Percentiles rank a stretch among this genome's conserved stretches.
These are phyloP conservation scores for Lactarius hatsudake DNA, from an alignment of 768 basidiomycete species.

Conservation along the genomic window DNA sequence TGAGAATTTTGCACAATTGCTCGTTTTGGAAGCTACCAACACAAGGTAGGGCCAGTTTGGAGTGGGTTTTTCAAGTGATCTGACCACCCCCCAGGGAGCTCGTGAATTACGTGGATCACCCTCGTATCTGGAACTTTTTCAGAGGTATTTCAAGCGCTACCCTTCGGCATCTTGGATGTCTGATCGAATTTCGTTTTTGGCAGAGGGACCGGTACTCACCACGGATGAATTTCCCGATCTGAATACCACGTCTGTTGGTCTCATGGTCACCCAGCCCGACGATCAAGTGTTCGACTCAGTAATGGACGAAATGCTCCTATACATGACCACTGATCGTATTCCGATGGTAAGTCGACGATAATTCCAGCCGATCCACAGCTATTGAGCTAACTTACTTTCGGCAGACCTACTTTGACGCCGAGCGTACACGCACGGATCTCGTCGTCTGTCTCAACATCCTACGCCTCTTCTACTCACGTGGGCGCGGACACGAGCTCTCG, in stretches of 20 bases:
- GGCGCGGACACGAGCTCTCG: slow-evolving; percentile 46
- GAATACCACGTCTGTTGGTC: slow-evolving; percentile 47
- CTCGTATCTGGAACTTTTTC: slow-evolving; percentile 55
- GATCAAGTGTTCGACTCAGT: slow-evolving; percentile 39
- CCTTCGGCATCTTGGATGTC: slow-evolving; percentile 33
- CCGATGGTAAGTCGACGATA: slow-evolving; percentile 27
- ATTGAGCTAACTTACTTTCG: slow-evolving; percentile 1
- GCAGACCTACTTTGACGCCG: slow-evolving; percentile 53
- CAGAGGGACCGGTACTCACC: slow-evolving; percentile 37
- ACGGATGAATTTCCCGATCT: slow-evolving; percentile 52
- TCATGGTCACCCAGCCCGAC: slow-evolving; percentile 41
- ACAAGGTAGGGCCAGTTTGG: slow-evolving; percentile 36
- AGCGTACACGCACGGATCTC: slow-evolving; percentile 51
- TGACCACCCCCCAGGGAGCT: slow-evolving; percentile 37
- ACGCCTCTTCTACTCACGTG: slow-evolving; percentile 48
- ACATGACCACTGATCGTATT: slow-evolving; percentile 51
- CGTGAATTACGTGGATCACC: slow-evolving; percentile 39
- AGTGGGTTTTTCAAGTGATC: background rate
- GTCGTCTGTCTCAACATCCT: slow-evolving; percentile 52
- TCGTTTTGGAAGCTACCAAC: slow-evolving; percentile 53
- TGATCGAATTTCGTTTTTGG: slow-evolving; percentile 29
- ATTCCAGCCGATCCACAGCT: background rate
- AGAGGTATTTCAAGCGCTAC: slow-evolving; percentile 38
- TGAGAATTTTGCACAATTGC: slow-evolving; percentile 59
- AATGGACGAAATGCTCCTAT: slow-evolving; percentile 57